These are phyloP conservation scores for Trypanosoma lewisi DNA, from an alignment of 208 protist species.

Conservation along the genomic window DNA sequence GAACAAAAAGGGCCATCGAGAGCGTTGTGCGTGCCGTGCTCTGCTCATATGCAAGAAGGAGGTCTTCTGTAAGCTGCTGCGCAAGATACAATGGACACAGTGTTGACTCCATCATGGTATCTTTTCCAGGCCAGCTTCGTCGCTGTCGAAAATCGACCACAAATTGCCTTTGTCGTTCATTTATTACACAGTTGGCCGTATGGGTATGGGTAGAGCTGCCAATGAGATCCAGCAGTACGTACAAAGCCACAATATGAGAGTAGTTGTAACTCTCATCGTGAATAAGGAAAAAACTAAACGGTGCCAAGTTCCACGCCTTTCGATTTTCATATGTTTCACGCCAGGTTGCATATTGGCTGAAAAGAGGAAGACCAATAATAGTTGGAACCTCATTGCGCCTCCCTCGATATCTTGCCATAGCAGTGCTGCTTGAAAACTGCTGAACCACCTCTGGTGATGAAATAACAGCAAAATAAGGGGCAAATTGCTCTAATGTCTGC, in stretches of 20 bases:
- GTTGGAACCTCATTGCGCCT: constrained; percentile 28
- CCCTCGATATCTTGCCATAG: constrained; percentile 33
- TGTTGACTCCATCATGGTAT: constrained; percentile 25
- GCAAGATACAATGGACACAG: constrained; percentile 70
- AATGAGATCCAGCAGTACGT: constrained; percentile 63
- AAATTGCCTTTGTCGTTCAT: constrained; percentile 28
- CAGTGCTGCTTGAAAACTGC: constrained; percentile 36
- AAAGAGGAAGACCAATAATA: constrained; percentile 67
- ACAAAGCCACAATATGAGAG: constrained; percentile 74
- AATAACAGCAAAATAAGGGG: constrained; percentile 83
- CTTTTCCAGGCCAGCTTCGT: constrained; percentile 3
- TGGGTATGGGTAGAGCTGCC: constrained; percentile 50
- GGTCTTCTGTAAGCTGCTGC: constrained; percentile 71
- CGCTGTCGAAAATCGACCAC: constrained; percentile 17
- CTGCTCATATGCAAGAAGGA: constrained; percentile 80
- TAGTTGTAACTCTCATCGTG: constrained; percentile 83
- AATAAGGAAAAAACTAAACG: constrained; percentile 84
- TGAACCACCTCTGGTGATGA: constrained; percentile 42
- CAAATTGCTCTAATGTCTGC: constrained; percentile 72
- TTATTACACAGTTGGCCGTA: constrained; percentile 34
- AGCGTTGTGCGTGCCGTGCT: constrained; percentile 59
- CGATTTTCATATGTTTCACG: constrained; percentile 79
- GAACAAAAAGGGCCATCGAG: constrained; percentile 58
- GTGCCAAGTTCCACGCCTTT: constrained; percentile 52
- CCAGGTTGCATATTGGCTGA: constrained; percentile 86